Conservation (phyloP, 768 basidiomycete genomes). For the Pleurotus giganteus region DNA sequence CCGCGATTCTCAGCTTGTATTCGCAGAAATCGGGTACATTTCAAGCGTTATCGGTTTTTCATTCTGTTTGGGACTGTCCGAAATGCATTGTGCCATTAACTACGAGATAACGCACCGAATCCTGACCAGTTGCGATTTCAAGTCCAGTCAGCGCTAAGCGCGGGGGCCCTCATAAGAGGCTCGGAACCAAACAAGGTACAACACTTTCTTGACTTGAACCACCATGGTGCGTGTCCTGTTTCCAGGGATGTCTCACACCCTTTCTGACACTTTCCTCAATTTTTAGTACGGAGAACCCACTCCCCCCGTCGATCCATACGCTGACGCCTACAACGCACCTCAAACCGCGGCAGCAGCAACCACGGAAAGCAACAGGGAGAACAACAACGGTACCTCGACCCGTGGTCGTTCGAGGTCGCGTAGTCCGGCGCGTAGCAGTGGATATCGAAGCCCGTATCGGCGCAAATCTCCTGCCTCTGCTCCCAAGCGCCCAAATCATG, state of each 20-base stretch:
- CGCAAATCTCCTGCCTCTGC: slow-evolving; percentile 54
- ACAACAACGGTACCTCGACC: slow-evolving; percentile 47
- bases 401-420: slow-evolving; percentile 77
- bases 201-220: slow-evolving; percentile 50
- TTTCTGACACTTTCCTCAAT: slow-evolving; percentile 12
- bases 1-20: no score
- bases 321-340: slow-evolving; percentile 76
- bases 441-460: slow-evolving; percentile 59
- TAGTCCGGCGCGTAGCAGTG: slow-evolving; percentile 54
- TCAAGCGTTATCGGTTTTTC: no score
- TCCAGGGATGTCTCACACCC: slow-evolving; percentile 9
- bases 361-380: slow-evolving; percentile 28
- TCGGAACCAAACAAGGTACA: background rate
- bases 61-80: no score
- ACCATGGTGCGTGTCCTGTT: slow-evolving; percentile 65
- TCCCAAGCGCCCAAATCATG: slow-evolving; percentile 65
- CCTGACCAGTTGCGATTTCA: background rate
- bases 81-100: no score
- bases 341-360: slow-evolving; percentile 46
- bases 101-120: no score
- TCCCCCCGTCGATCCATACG: slow-evolving; percentile 73
- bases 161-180: background rate
- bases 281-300: slow-evolving; percentile 65
- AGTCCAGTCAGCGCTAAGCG: slow-evolving; percentile 5
- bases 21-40: no score